Evolutionary conservation across 2,329 filamentous ascomycete genomes (phyloP).

Genomic region (Sporothrix brasiliensis): DNA sequence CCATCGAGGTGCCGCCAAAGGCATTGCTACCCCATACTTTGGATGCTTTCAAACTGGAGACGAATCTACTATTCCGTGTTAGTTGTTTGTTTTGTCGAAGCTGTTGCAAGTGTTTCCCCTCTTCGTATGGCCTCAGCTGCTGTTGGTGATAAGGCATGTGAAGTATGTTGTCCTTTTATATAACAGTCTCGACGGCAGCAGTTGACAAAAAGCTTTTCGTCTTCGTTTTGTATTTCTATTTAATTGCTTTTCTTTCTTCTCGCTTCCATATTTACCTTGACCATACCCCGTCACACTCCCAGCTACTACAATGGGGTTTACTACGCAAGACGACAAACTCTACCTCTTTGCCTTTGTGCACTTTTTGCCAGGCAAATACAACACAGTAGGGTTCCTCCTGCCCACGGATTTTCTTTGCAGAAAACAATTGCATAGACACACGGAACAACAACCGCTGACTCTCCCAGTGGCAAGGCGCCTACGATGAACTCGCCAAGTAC

Average conservation of each 20-base stretch:
- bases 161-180: not conserved
- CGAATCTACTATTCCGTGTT: not conserved
- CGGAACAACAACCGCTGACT: not conserved
- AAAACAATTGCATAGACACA: not conserved
- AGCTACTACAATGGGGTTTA: slow-evolving; percentile 19
- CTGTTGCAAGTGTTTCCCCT: not conserved
- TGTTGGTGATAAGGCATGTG: not conserved
- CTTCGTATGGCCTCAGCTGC: not conserved
- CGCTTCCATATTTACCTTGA: not conserved
- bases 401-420: too few relatives aligned
- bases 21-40: not conserved
- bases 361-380: slow-evolving; percentile 43
- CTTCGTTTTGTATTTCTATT: not conserved
- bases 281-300: not conserved
- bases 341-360: slow-evolving; percentile 42
- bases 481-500: slow-evolving; percentile 45
- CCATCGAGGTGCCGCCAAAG: not conserved
- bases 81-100: not conserved
- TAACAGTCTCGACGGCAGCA: slow-evolving; percentile 5
- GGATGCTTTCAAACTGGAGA: not conserved
- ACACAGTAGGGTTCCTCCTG: slow-evolving; percentile 38
- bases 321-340: slow-evolving; percentile 31
- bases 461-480: slow-evolving; percentile 47
- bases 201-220: not conserved
- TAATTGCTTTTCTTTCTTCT: not conserved